Evolutionary conservation across 2,329 filamentous ascomycete species (phyloP).

Genomic region (Aspergillus luchuensis): DNA sequence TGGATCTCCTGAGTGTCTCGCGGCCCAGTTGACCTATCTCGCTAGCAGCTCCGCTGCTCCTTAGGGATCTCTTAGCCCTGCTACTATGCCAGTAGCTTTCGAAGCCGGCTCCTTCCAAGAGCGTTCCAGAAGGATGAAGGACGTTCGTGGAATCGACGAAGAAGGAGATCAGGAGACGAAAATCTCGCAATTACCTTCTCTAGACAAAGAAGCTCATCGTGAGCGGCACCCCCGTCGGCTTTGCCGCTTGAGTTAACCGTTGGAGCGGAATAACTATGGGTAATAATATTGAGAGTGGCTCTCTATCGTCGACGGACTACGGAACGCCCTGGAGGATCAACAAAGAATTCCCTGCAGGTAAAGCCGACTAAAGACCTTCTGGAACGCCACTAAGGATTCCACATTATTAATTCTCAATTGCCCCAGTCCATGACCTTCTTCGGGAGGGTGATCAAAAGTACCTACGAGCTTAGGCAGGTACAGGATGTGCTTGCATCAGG

Average conservation of each 20-base stretch:
- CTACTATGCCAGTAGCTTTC: constrained; percentile 10
- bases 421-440: background rate
- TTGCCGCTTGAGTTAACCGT: background rate
- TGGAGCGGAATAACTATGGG: background rate
- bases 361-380: constrained; percentile 20
- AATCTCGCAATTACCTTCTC: background rate
- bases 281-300: background rate
- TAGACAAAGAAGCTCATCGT: constrained; percentile 1
- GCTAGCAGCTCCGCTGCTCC: constrained; percentile 5
- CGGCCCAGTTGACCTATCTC: background rate
- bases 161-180: constrained; percentile 15
- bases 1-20: background rate
- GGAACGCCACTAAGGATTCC: constrained; percentile 16
- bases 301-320: constrained; percentile 1
- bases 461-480: background rate
- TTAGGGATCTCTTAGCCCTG: constrained; percentile 1
- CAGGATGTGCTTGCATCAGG: background rate
- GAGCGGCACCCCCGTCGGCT: background rate
- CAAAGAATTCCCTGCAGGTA: constrained; percentile 16
- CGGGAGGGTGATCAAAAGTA: constrained; percentile 1
- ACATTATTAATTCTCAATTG: background rate
- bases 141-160: constrained; percentile 13
- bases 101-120: constrained; percentile 18
- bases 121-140: constrained; percentile 28
- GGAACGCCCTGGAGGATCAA: constrained; percentile 19